phyloP scores from a whole-genome alignment of 2,329 filamentous ascomycete species.

The Colletotrichum kahawae region DNA sequence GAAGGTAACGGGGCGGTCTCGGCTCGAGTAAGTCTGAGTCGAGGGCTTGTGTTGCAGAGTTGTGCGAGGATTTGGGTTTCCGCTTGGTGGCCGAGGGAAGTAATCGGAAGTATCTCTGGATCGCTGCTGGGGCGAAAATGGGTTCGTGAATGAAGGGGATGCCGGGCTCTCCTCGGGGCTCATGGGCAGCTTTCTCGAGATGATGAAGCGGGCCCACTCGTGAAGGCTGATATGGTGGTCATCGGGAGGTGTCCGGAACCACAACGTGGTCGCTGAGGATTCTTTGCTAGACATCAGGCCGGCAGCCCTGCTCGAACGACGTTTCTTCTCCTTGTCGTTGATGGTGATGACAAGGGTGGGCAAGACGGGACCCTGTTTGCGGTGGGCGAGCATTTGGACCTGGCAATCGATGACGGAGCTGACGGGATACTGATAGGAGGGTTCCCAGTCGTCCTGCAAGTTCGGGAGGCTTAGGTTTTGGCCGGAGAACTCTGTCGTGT shows the following conservation, averaged over 20 bases:
- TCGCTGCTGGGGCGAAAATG: conserved; percentile 46
- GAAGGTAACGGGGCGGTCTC: conserved; percentile 56
- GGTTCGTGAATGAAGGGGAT: conserved; percentile 59
- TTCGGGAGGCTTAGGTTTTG: conserved; percentile 18
- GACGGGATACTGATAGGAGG: conserved; percentile 58
- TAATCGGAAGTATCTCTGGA: conserved; percentile 46
- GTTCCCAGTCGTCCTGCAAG: conserved; percentile 57
- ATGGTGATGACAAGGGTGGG: conserved; percentile 66
- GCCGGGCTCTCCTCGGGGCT: conserved; percentile 58
- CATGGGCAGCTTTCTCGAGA: conserved; percentile 47
- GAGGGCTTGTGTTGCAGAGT: conserved; percentile 54
- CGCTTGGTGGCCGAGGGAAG: conserved; percentile 49
- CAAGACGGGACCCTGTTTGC: conserved; percentile 64
- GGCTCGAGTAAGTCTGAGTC: conserved; percentile 50
- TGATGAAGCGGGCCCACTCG: conserved; percentile 64
- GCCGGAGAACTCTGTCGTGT: conserved; percentile 3
- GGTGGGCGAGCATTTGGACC: conserved; percentile 63
- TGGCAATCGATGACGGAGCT: conserved; percentile 60
- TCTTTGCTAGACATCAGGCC: conserved; percentile 60
- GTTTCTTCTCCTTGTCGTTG: conserved; percentile 66
- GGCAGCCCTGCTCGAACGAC: conserved; percentile 67
- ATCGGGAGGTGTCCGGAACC: conserved; percentile 61
- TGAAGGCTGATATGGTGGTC: conserved; percentile 57
- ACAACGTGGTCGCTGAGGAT: conserved; percentile 51
- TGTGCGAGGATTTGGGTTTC: conserved; percentile 40